A percentile compares a stretch with the other conserved stretches of the same genome.
phyloP scores from a whole-genome alignment of 345 rosid genomes.

The Pugionium dolabratum region DNA sequence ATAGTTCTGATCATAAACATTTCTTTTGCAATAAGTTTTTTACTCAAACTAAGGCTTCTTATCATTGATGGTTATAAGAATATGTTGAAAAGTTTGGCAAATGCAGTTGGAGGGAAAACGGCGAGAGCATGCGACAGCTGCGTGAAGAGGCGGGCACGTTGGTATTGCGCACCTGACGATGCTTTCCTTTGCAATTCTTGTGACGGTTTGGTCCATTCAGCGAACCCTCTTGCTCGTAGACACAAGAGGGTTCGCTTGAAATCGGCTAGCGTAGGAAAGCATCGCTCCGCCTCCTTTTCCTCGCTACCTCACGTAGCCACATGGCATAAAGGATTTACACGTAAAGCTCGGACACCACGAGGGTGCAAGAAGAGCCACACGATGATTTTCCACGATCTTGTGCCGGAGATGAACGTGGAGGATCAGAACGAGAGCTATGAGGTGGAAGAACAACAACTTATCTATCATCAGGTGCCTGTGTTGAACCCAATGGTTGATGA shows the following conservation, averaged over 20 bases:
- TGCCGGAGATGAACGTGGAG: constrained; percentile 71
- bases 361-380: constrained; percentile 41
- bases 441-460: constrained; percentile 75
- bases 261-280: constrained; percentile 37
- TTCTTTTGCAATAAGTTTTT: constrained; percentile 25
- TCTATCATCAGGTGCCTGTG: constrained; percentile 72
- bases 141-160: constrained; percentile 70
- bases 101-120: constrained; percentile 74
- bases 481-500: constrained; percentile 59
- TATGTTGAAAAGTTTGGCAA: constrained; percentile 52
- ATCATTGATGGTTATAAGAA: constrained; percentile 23
- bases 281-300: constrained; percentile 6
- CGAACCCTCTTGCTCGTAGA: constrained; percentile 75
- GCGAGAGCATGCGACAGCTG: constrained; percentile 93
- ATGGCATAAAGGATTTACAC: constrained; percentile 82
- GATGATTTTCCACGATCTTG: constrained; percentile 46
- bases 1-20: constrained; percentile 17
- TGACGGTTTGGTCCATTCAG: constrained; percentile 81
- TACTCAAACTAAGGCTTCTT: constrained; percentile 8
- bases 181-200: constrained; percentile 93
- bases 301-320: constrained; percentile 43
- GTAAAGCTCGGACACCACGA: constrained; percentile 80
- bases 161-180: constrained; percentile 96
- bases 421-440: constrained; percentile 58
- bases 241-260: constrained; percentile 81